Percentiles rank a stretch among this genome's conserved stretches.
phyloP scores from a whole-genome alignment of 1,139 yeast genomes.

The Yamadazyma dendronema region DNA sequence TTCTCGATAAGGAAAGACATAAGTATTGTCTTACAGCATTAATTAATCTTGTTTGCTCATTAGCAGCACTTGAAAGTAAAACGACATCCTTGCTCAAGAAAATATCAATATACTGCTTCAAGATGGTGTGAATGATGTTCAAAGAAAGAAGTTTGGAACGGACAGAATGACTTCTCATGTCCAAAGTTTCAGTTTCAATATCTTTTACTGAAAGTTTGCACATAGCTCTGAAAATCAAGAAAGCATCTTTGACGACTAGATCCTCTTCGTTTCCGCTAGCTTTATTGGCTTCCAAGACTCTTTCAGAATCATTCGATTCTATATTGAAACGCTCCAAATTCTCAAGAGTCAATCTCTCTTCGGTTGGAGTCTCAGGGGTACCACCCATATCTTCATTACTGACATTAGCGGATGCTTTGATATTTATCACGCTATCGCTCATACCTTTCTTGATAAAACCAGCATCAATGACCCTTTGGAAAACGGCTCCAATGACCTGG shows the following conservation, averaged over 20 bases:
- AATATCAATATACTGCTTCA: constrained; percentile 81
- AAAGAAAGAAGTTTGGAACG: constrained; percentile 87
- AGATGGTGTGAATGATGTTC: constrained; percentile 82
- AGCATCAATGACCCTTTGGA: constrained; percentile 56
- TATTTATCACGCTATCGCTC: constrained; percentile 19
- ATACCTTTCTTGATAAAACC: constrained; percentile 17
- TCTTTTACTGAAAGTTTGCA: constrained; percentile 87
- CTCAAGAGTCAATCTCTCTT: constrained; percentile 52
- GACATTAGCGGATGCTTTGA: constrained; percentile 17
- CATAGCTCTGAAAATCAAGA: constrained; percentile 89
- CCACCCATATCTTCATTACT: constrained; percentile 20
- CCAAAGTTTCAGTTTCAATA: constrained; percentile 66
- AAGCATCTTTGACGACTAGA: constrained; percentile 82
- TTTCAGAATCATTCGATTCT: constrained; percentile 47
- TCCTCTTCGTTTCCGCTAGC: constrained; percentile 58
- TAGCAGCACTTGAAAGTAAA: constrained; percentile 54
- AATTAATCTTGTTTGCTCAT: constrained; percentile 61
- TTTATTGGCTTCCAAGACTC: constrained; percentile 48
- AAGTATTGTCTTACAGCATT: constrained; percentile 83
- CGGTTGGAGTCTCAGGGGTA: constrained; percentile 12
- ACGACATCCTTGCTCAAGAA: constrained; percentile 67
- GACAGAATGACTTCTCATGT: constrained; percentile 87
- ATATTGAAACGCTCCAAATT: constrained; percentile 56
- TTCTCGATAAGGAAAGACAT: constrained; percentile 79
- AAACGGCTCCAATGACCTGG: constrained; percentile 83